These are phyloP conservation scores for Fusarium devonianum DNA, from an alignment of 2,329 filamentous ascomycete genomes.

Conservation along the genomic window DNA sequence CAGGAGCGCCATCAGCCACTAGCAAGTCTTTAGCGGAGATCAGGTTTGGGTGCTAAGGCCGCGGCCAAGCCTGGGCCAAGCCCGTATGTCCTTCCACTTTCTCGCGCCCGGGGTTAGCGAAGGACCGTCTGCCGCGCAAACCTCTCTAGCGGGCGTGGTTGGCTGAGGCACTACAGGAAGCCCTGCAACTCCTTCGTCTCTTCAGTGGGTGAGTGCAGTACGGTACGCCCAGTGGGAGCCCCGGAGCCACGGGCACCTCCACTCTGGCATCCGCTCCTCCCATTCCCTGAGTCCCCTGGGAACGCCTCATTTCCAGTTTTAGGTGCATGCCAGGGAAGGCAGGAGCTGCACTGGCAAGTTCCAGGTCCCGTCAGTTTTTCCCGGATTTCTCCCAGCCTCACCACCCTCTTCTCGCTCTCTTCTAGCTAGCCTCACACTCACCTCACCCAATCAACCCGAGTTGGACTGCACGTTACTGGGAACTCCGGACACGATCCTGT, in stretches of 20 bases:
- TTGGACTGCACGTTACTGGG: constrained; percentile 18
- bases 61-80: constrained; percentile 30
- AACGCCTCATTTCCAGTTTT: constrained; percentile 42
- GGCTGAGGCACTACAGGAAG: too few relatives aligned
- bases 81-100: background rate
- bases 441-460: constrained; percentile 20
- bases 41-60: constrained; percentile 24
- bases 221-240: constrained; percentile 24
- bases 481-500: constrained; percentile 19
- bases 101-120: constrained; percentile 6
- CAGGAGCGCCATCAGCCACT: constrained; percentile 22
- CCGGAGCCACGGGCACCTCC: constrained; percentile 7
- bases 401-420: constrained; percentile 13
- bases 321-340: constrained; percentile 32
- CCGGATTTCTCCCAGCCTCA: constrained; percentile 40
- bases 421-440: constrained; percentile 29
- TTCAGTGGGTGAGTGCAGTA: constrained; percentile 28
- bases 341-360: constrained; percentile 21
- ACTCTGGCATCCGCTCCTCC: constrained; percentile 11
- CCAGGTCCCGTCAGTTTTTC: constrained; percentile 34
- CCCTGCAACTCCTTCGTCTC: constrained; percentile 5
- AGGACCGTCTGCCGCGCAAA: constrained; percentile 27
- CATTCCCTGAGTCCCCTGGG: constrained; percentile 8
- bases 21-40: constrained; percentile 4
- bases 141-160: constrained; percentile 13